Evolutionary conservation across 1,139 yeast genomes (phyloP).

Genomic region (Pichia sp.): DNA sequence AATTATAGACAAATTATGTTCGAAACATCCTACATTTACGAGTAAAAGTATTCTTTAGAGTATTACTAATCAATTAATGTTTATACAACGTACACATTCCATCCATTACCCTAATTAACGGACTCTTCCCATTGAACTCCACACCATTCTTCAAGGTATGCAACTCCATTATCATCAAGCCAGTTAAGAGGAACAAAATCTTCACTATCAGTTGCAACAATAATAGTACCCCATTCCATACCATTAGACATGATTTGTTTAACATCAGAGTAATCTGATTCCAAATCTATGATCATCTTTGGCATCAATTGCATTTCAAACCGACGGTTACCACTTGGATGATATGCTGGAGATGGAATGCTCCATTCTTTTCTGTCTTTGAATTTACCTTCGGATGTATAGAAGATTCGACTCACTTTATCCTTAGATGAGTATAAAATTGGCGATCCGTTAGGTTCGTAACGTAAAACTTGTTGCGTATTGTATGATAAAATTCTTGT

Average conservation of each 20-base stretch:
- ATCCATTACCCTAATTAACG: constrained; percentile 22
- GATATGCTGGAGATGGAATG: constrained; percentile 53
- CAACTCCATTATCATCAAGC: constrained; percentile 63
- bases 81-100: background rate
- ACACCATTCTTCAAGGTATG: constrained; percentile 86
- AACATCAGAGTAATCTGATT: constrained; percentile 38
- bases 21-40: no score
- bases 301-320: constrained; percentile 96
- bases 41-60: no score
- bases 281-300: constrained; percentile 80
- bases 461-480: constrained; percentile 83
- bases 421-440: constrained; percentile 68
- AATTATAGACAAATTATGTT: no score
- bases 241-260: constrained; percentile 50
- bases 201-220: constrained; percentile 76
- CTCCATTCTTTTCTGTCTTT: constrained; percentile 30
- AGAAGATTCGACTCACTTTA: constrained; percentile 45
- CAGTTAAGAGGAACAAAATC: constrained; percentile 56
- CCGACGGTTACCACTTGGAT: constrained; percentile 61
- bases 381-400: constrained; percentile 27
- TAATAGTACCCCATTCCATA: constrained; percentile 97
- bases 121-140: constrained; percentile 95
- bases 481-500: constrained; percentile 73
- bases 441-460: constrained; percentile 75
- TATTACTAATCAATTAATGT: no score